phyloP scores from a whole-genome alignment of 2,329 filamentous ascomycete species.

The Aspergillus persii region DNA sequence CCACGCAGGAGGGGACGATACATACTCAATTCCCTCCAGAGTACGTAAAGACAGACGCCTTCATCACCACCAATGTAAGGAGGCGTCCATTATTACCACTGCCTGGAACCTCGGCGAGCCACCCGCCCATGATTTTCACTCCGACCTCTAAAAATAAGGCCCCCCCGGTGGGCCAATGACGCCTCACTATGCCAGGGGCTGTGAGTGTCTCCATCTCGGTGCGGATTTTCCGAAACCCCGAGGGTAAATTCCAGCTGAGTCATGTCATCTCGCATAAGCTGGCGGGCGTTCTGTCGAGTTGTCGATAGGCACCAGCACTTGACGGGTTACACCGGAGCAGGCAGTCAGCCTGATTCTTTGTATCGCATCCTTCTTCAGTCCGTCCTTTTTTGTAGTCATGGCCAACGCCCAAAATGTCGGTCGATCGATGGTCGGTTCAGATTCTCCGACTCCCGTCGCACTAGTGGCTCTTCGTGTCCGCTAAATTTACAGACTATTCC shows the following conservation, averaged over 20 bases:
- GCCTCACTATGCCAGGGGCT: conserved; percentile 4
- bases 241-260: too few relatives aligned
- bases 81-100: conserved; percentile 3
- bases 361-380: not conserved
- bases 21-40: not conserved
- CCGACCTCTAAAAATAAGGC: not conserved
- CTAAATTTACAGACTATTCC: not conserved
- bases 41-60: not conserved
- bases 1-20: not conserved
- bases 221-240: not conserved
- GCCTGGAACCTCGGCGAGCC: not conserved
- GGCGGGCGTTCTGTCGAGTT: too few relatives aligned
- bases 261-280: too few relatives aligned
- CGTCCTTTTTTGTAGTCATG: not conserved
- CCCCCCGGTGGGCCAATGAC: conserved; percentile 1
- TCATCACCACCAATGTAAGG: conserved; percentile 1
- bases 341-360: not conserved
- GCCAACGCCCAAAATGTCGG: not conserved
- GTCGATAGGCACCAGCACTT: not conserved
- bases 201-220: not conserved
- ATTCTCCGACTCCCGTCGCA: not conserved
- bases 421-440: not conserved
- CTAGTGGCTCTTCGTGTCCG: not conserved
- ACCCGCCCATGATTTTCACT: not conserved
- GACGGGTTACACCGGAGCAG: not conserved